These are phyloP conservation scores for Boletus edulis DNA, from an alignment of 768 basidiomycete species.

Conservation along the genomic window DNA sequence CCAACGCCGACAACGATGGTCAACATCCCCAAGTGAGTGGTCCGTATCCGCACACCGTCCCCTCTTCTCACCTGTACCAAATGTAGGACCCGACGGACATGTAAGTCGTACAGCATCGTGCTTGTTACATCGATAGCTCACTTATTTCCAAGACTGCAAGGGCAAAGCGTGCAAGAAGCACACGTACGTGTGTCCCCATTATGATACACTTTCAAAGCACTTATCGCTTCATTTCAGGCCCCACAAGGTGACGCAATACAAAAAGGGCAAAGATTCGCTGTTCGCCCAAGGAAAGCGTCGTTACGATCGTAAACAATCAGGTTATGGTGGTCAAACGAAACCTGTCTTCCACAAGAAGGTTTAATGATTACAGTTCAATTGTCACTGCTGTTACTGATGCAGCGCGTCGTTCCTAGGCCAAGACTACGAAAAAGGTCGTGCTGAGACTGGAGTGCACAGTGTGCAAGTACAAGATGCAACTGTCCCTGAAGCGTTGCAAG, in stretches of 20 bases:
- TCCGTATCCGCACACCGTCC: background rate
- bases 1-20: constrained; percentile 61
- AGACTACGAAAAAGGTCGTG: constrained; percentile 99
- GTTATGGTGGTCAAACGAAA: constrained; percentile 99
- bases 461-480: constrained; percentile 98
- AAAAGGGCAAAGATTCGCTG: constrained; percentile 99
- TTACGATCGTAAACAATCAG: constrained; percentile 98
- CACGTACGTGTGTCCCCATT: constrained; percentile 62
- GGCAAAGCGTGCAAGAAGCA: constrained; percentile 97
- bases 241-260: constrained; percentile 99
- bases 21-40: constrained; percentile 88
- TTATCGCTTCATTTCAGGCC: constrained; percentile 51
- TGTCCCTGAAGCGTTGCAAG: constrained; percentile 98
- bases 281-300: constrained; percentile 99
- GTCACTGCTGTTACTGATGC: background rate
- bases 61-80: constrained; percentile 12
- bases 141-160: constrained; percentile 73
- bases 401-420: constrained; percentile 54
- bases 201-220: background rate
- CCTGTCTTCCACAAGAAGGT: constrained; percentile 99
- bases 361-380: background rate
- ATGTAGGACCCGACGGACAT: constrained; percentile 88
- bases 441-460: constrained; percentile 95
- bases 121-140: constrained; percentile 1
- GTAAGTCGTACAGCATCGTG: constrained; percentile 47